Percentiles rank a stretch among this genome's conserved stretches.
phyloP scores from a whole-genome alignment of 2,329 filamentous ascomycete species.

The Aureobasidium pullulans region DNA sequence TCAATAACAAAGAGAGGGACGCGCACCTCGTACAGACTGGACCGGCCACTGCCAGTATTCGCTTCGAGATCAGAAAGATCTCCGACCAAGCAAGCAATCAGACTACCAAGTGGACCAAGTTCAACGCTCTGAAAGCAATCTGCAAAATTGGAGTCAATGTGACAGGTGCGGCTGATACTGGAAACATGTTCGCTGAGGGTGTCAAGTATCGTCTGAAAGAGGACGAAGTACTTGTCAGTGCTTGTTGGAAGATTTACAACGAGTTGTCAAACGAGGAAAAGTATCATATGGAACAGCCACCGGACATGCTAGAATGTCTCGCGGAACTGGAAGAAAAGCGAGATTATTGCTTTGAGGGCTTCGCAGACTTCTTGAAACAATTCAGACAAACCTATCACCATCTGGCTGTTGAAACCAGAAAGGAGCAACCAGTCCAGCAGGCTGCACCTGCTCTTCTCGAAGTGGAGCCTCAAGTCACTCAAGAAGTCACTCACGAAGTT shows the following conservation, averaged over 20 bases:
- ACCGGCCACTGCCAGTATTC: background rate
- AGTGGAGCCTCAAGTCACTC: background rate
- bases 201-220: slow-evolving; percentile 2
- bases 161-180: background rate
- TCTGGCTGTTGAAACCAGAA: background rate
- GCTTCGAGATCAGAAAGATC: background rate
- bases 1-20: background rate
- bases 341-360: slow-evolving; percentile 5
- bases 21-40: slow-evolving; percentile 1
- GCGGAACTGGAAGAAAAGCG: background rate
- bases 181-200: background rate
- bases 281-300: background rate
- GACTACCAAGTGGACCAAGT: background rate
- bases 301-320: background rate
- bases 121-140: background rate
- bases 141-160: background rate
- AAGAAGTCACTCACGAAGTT: background rate
- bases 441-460: background rate
- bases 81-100: background rate
- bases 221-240: slow-evolving; percentile 2
- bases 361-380: background rate
- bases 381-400: background rate
- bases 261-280: background rate
- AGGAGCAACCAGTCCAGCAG: background rate
- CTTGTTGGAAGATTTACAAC: background rate